Evolutionary conservation across 495 filamentous ascomycete genomes (phyloP).

Genomic region (Penicillium longicatenatum): DNA sequence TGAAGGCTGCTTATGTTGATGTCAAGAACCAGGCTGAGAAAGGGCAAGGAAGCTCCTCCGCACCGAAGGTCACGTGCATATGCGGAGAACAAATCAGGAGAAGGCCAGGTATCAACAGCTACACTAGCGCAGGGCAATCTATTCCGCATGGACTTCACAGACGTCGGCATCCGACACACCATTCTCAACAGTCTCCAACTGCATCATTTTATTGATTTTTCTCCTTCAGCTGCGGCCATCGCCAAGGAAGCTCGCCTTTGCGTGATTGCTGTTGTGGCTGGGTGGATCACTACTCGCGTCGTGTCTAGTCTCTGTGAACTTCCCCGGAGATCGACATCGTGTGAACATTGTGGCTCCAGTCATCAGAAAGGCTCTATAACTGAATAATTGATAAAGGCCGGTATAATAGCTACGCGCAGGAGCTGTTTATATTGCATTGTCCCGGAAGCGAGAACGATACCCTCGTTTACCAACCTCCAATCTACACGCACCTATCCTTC

Average conservation of each 20-base stretch:
- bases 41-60: constrained; percentile 16
- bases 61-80: constrained; percentile 18
- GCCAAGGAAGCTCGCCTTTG: constrained; percentile 48
- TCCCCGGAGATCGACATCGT: constrained; percentile 28
- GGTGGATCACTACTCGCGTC: constrained; percentile 50
- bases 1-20: not conserved
- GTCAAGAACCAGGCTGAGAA: constrained; percentile 2
- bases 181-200: constrained; percentile 48
- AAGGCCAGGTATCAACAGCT: constrained; percentile 30
- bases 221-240: constrained; percentile 45
- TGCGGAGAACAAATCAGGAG: constrained; percentile 33
- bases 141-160: constrained; percentile 48
- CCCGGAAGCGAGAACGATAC: not conserved
- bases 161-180: constrained; percentile 54
- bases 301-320: constrained; percentile 43
- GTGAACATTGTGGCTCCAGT: constrained; percentile 27
- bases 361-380: constrained; percentile 6
- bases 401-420: not conserved
- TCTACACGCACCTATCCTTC: constrained; percentile 14
- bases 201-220: constrained; percentile 49
- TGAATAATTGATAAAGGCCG: constrained; percentile 11
- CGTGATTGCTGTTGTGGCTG: constrained; percentile 52
- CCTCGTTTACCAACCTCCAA: not conserved
- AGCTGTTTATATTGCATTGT: constrained; percentile 2
- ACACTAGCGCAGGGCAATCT: constrained; percentile 9